Evolutionary conservation across 306 rosid genomes (phyloP), one percentile per base, ranked within the genome.

Genomic region (Cucurbita moschata): DNA sequence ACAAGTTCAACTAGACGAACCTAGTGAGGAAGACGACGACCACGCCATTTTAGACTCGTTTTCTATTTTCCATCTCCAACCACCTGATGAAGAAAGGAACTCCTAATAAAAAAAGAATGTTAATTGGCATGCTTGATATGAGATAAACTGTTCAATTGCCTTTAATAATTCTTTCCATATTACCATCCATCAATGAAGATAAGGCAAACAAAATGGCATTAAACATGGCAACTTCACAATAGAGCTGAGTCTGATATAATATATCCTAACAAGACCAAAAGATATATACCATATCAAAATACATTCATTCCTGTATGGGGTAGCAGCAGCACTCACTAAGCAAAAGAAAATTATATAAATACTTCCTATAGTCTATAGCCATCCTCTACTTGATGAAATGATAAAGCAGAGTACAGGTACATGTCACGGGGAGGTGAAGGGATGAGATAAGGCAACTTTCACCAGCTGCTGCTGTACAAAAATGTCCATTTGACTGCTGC

Each of bases 391-490:
- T 70, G 58, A 50, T 15, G 16, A 49, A 50, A 70, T 30, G 59
- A 70, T 70, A 70, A 70, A 70, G 74, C 74, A 56, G 92, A 87
- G 94, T 84, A 78, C 79, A 87, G 83, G 86, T 86, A 93, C 97
- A 88, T 85, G 87, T 82, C 84, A 80, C 85, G 90, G 90, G 77
- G 89, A 82, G 90, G 88, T 71, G 90, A 88, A 87, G 86, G 90
- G 91, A 95, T 83, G 59, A 54, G 49, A 61, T 6, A 80, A 59
- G 85, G 83, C 81, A 63, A 84, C 83, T 68, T 79, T 70, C 74
- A 14, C 59, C 74, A 70, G 74, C 74, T 70, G 26, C 59, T 70
- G 87, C 91, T 89, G 92, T 83, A 91, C 87, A 89, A 79, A 71
- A 74, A 55, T 69, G 66, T 73, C 76, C 75, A 55, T 62, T 63